Base-by-base conservation (phyloP, 441 rosid species). In the Theobroma grandiflorum region DNA sequence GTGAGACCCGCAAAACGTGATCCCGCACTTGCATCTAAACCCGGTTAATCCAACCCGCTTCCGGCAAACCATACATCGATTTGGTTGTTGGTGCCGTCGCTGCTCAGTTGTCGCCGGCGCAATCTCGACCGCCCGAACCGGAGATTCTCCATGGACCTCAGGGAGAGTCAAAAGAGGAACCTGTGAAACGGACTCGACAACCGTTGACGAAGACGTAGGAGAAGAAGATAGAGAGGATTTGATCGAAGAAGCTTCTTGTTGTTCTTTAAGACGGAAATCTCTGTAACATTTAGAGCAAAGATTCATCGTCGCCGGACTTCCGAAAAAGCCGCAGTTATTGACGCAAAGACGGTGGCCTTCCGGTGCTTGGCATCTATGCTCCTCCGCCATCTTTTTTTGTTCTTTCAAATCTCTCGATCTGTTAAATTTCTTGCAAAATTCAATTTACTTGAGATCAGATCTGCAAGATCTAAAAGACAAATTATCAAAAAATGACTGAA, bases 11-110 rank as follows among this genome's bases (percentile, higher is more conserved):
- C 95, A 91, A 83, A 86, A 90, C 61, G 89, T 86, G 80, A 85
- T 86, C 77, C 89, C 91, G 52, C 95, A 91, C 75, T 87, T 84
- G 85, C 95, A 91, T 79, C 66, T 82, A 62, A 91, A 90, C 33
- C 93, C 95, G 79, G 91, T 90, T 74, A 91, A 84, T 45, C 92
- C 93, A 80, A 90, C 86, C 79, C 91, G 91, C 80, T 86, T 88
- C 87, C 88, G 85, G 76, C 95, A 91, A 40, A 77, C 64, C 6
- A 78, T 78, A 70, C 95, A 91, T 40, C 92, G 87, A 47, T 85
- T 88, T 33, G 86, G 84, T 67, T 79, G 91, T 83, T 77, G 86
- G 8, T 1, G 84, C 15, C 64, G 84, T 52, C 16, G 55, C 2
- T 2, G 61, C 11, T 83, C 83, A 49, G 52, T 50, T 35, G 35